Percentiles rank a stretch among this genome's conserved stretches.
These are phyloP conservation scores for Neonectria magnoliae DNA, from an alignment of 2,329 filamentous ascomycete genomes.

Conservation along the genomic window DNA sequence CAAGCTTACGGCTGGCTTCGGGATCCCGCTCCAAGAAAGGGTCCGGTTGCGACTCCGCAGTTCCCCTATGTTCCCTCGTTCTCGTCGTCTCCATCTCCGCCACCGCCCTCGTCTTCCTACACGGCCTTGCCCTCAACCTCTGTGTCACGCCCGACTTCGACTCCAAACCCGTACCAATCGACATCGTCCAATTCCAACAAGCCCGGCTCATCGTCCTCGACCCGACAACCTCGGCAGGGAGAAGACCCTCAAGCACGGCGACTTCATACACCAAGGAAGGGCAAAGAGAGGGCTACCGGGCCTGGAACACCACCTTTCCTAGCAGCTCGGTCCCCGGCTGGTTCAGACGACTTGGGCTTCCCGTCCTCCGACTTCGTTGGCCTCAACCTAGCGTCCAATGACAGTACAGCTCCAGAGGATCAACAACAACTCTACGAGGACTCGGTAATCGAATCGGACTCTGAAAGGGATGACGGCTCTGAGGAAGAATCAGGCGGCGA, in stretches of 20 bases:
- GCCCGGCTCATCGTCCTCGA: background rate
- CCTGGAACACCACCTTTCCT: too few species aligned
- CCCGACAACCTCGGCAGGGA: background rate
- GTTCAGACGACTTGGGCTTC: too few species aligned
- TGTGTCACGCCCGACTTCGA: background rate
- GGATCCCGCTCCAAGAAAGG: too few species aligned
- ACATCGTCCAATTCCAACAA: background rate
- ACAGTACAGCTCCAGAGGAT: too few species aligned
- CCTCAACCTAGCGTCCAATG: too few species aligned
- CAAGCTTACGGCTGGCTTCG: too few species aligned
- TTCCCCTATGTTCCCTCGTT: background rate
- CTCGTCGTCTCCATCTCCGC: background rate
- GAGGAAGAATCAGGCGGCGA: background rate
- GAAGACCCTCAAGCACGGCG: background rate
- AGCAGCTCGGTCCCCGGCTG: too few species aligned
- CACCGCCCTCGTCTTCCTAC: background rate
- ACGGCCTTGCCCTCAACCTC: background rate
- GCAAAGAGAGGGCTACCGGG: too few species aligned
- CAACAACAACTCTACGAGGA: too few species aligned
- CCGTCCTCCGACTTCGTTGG: too few species aligned
- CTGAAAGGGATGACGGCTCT: background rate
- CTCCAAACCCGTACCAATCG: background rate
- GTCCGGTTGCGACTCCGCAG: background rate
- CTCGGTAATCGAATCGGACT: background rate
- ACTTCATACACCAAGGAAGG: too few species aligned